A percentile compares a stretch with the other conserved stretches of the same genome.
Evolutionary conservation across 1,139 yeast genomes (phyloP).

Genomic region (Lipomyces yarrowii): DNA sequence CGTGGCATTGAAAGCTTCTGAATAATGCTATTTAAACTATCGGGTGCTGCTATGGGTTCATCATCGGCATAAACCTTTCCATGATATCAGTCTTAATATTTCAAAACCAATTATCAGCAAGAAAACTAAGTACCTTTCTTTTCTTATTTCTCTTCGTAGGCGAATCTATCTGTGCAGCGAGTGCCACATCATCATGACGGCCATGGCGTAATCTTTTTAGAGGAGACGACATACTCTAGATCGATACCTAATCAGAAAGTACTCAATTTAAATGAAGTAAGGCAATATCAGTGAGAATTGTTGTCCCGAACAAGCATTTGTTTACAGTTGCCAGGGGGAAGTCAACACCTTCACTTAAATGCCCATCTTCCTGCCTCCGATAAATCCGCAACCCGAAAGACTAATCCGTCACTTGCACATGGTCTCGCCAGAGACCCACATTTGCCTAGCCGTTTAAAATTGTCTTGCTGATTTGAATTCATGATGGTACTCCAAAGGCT

Average conservation of each 20-base stretch:
- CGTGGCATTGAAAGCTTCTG: slow-evolving; percentile 35
- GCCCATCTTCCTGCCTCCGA: background rate
- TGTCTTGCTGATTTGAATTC: background rate
- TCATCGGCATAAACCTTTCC: slow-evolving; percentile 15
- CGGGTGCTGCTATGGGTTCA: slow-evolving; percentile 20
- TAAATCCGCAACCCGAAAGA: background rate
- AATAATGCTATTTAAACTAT: slow-evolving; percentile 41
- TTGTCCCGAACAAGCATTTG: background rate
- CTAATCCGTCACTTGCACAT: background rate
- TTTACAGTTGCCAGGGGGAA: background rate
- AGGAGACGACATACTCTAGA: slow-evolving; percentile 26
- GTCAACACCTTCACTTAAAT: background rate
- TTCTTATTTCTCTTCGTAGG: slow-evolving; percentile 18
- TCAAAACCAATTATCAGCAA: background rate
- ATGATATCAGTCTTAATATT: background rate
- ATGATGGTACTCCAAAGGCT: background rate
- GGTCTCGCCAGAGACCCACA: background rate
- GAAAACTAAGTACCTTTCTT: slow-evolving; percentile 21
- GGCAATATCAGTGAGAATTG: background rate
- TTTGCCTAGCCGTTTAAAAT: background rate
- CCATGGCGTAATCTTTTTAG: slow-evolving; percentile 21
- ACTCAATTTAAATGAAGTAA: background rate
- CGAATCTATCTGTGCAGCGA: slow-evolving; percentile 6
- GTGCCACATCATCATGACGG: slow-evolving; percentile 13
- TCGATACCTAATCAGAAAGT: background rate